Evolutionary conservation across 1,139 yeast genomes (phyloP), one percentile per base, ranked within the genome.

Genomic region (Kodamaea derodonti): DNA sequence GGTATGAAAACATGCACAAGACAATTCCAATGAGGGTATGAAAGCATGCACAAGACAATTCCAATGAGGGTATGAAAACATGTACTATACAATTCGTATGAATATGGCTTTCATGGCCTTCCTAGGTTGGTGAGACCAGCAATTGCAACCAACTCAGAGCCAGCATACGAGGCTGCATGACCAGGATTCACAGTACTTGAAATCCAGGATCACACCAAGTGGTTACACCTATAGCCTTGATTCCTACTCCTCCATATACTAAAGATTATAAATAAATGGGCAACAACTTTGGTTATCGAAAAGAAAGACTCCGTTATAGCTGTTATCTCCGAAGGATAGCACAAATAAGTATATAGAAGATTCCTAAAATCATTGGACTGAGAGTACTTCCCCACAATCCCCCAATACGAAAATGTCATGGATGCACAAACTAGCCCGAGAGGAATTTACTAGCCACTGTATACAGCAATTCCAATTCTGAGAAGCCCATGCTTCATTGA

Each of bases 111-210:
- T n/a, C n/a, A n/a, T n/a, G n/a, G n/a, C n/a, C n/a, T n/a, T n/a
- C n/a, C n/a, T n/a, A n/a, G n/a, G n/a, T n/a, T n/a, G n/a, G n/a
- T n/a, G n/a, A n/a, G n/a, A 8, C 55, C 56, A 7, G 55, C 54
- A n/a, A 54, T 50, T 29, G 53, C 52, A 17, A 53, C 56, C 37
- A 53, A 42, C 30, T 53, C 58, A 3, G 56, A 52, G 7, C 58
- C 58, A 4, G 55, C 55, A 36, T 52, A 49, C 23, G 53, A 53
- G 2, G 55, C 50, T 24, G 58, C 56, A 15, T 51, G 6, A 18
- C n/a, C n/a, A n/a, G n/a, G n/a, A n/a, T n/a, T n/a, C n/a, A n/a
- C n/a, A n/a, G n/a, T n/a, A n/a, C n/a, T n/a, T n/a, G n/a, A n/a
- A n/a, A n/a, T n/a, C n/a, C n/a, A n/a, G n/a, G n/a, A n/a, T n/a